phyloP scores from a whole-genome alignment of 2,329 filamentous ascomycete genomes.

The Parafenestella ontariensis region DNA sequence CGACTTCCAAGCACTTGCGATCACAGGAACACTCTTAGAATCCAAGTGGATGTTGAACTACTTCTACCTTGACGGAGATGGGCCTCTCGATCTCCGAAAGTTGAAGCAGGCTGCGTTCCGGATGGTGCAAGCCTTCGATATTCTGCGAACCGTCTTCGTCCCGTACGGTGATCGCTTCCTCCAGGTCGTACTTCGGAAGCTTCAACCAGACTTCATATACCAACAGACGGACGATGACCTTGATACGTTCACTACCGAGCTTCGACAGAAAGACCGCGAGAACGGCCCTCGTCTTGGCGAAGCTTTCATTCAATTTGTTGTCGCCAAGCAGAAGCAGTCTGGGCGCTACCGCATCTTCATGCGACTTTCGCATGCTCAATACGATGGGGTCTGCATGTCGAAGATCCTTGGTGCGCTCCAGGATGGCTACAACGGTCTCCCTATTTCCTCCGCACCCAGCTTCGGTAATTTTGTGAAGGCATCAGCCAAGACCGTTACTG shows the following conservation, averaged over 20 bases:
- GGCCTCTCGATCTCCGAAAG: conserved; percentile 40
- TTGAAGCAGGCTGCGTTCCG: conserved; percentile 41
- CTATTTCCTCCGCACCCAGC: conserved; percentile 39
- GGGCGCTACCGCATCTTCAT: conserved; percentile 42
- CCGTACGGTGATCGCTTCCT: conserved; percentile 43
- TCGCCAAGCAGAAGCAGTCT: conserved; percentile 40
- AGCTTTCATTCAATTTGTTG: conserved; percentile 41
- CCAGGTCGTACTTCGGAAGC: conserved; percentile 41
- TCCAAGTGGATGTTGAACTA: conserved; percentile 48
- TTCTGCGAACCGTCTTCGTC: conserved; percentile 46
- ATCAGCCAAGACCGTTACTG: conserved; percentile 34
- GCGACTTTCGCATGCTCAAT: conserved; percentile 45
- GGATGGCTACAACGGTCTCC: conserved; percentile 42
- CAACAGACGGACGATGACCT: conserved; percentile 40
- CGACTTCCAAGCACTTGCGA: conserved; percentile 44
- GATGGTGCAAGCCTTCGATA: conserved; percentile 43
- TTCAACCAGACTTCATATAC: conserved; percentile 41
- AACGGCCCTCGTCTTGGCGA: conserved; percentile 39
- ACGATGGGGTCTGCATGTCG: conserved; percentile 43
- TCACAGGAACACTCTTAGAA: conserved; percentile 43
- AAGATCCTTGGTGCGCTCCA: conserved; percentile 39
- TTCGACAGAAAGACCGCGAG: conserved; percentile 39
- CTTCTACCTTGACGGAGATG: conserved; percentile 42
- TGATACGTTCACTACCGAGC: conserved; percentile 36
- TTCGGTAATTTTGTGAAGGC: conserved; percentile 42